A percentile compares a stretch with the other conserved stretches of the same genome.
Evolutionary conservation across 2,329 filamentous ascomycete genomes (phyloP).

Genomic region (Xylariaceae sp.): DNA sequence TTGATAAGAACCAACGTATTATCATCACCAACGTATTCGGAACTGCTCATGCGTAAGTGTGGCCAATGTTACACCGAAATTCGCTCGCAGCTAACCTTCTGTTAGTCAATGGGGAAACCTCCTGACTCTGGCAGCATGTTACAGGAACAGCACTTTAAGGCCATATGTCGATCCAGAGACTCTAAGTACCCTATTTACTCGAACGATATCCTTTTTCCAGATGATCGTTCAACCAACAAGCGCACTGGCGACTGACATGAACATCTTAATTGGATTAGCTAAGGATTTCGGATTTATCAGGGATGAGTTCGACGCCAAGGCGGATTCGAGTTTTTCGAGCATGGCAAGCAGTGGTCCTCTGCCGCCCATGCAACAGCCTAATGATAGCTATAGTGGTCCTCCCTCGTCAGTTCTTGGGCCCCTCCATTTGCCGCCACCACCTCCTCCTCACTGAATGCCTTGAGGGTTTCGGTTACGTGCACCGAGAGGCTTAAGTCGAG

Average conservation of each 20-base stretch:
- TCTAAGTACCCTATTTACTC: constrained; percentile 64
- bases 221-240: constrained; percentile 73
- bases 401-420: constrained; percentile 26
- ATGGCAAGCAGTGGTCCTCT: constrained; percentile 35
- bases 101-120: constrained; percentile 94
- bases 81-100: constrained; percentile 25
- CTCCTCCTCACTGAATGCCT: constrained; percentile 12
- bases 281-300: constrained; percentile 48
- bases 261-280: constrained; percentile 65
- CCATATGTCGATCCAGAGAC: constrained; percentile 58
- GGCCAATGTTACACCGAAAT: background rate
- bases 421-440: constrained; percentile 17
- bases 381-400: constrained; percentile 22
- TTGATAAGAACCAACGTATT: constrained; percentile 63
- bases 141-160: constrained; percentile 65
- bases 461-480: background rate
- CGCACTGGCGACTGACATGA: constrained; percentile 72
- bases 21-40: constrained; percentile 97
- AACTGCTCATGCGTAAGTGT: constrained; percentile 89
- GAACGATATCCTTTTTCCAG: constrained; percentile 76
- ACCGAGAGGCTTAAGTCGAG: background rate
- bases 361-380: constrained; percentile 25
- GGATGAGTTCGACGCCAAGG: constrained; percentile 34
- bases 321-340: constrained; percentile 49
- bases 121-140: constrained; percentile 83